These are phyloP conservation scores for Rhodomyrtus tomentosa DNA, from an alignment of 345 rosid genomes.

Conservation along the genomic window DNA sequence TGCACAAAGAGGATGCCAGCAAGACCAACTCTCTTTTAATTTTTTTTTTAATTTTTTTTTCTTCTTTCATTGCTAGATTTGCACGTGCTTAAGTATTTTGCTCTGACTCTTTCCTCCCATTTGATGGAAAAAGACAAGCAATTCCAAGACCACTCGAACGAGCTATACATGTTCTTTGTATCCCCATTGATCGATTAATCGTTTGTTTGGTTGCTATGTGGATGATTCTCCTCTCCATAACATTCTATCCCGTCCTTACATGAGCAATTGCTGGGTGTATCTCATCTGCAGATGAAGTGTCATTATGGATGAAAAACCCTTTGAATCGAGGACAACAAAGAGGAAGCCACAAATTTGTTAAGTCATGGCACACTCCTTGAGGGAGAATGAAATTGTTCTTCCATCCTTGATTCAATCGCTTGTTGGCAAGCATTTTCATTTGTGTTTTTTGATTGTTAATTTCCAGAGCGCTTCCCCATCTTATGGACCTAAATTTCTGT, in stretches of 20 bases:
- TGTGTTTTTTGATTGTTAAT: too few relatives aligned
- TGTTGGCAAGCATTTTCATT: too few relatives aligned
- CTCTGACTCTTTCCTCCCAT: background rate
- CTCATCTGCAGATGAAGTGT: background rate
- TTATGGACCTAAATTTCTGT: too few relatives aligned
- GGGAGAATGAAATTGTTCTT: too few relatives aligned
- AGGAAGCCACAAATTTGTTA: background rate
- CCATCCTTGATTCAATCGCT: too few relatives aligned
- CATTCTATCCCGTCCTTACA: background rate
- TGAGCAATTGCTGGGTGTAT: background rate
- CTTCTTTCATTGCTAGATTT: background rate
- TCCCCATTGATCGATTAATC: background rate
- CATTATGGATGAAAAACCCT: background rate
- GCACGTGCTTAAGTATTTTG: background rate
- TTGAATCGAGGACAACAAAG: background rate
- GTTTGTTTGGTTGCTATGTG: background rate
- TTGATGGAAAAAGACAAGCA: background rate
- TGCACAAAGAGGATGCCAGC: slow-evolving; percentile 7
- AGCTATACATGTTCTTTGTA: background rate
- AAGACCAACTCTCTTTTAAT: background rate
- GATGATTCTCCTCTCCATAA: background rate
- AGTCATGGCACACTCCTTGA: background rate
- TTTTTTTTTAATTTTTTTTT: too few relatives aligned
- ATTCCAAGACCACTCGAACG: background rate
- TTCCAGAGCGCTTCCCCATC: too few relatives aligned